phyloP scores from a whole-genome alignment of 441 rosid species.

The Hura crepitans region DNA sequence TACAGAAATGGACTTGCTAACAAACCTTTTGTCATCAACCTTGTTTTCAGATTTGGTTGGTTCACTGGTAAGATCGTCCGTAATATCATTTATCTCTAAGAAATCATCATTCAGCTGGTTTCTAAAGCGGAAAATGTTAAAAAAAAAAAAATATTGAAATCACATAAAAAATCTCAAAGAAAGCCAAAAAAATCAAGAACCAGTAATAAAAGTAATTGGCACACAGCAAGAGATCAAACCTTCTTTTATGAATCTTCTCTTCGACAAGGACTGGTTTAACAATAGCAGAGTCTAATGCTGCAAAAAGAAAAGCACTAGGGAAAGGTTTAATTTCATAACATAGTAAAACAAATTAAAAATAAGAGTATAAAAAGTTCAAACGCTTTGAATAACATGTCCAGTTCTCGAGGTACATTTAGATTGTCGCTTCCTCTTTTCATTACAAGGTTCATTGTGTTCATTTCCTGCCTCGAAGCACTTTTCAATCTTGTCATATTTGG shows the following conservation, averaged over 20 bases:
- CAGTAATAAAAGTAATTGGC: not conserved
- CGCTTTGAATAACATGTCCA: not conserved
- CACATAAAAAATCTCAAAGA: not conserved
- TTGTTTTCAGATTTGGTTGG: constrained; percentile 11
- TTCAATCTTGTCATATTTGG: not conserved
- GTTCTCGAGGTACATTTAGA: constrained; percentile 17
- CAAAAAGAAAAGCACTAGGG: not conserved
- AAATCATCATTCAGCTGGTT: constrained; percentile 21
- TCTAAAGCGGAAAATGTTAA: constrained; percentile 1
- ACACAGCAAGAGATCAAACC: constrained; percentile 11
- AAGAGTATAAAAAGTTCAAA: too few relatives aligned
- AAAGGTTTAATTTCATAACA: not conserved
- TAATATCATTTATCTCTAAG: constrained; percentile 25
- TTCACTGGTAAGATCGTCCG: not conserved
- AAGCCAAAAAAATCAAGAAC: not conserved
- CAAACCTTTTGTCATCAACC: constrained; percentile 21
- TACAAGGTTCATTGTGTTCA: constrained; percentile 4
- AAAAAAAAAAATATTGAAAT: not conserved
- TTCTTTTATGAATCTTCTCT: constrained; percentile 13
- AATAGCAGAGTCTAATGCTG: constrained; percentile 11
- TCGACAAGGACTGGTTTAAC: constrained; percentile 7
- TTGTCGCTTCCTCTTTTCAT: constrained; percentile 12
- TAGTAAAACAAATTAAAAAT: too few relatives aligned
- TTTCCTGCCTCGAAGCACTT: not conserved
- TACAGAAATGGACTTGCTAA: not conserved